Conservation (phyloP, 257 asterid species). For the Orobanche coerulescens region DNA sequence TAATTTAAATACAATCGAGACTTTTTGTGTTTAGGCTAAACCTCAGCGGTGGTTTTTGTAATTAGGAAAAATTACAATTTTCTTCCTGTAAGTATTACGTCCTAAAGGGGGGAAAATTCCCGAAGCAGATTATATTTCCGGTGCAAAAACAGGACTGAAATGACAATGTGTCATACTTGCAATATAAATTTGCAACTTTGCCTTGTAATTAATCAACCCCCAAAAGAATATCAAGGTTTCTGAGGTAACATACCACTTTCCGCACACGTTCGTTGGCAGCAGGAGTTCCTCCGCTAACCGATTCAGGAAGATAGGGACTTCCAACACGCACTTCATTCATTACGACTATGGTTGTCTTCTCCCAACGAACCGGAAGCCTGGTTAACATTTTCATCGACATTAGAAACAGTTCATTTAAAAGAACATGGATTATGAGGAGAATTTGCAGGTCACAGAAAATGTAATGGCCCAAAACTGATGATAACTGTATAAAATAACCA, state of each 20-base stretch:
- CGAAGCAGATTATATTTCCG: too few species aligned
- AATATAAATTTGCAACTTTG: too few species aligned
- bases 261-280: conserved; percentile 96
- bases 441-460: not conserved
- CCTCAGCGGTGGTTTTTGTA: too few species aligned
- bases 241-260: conserved; percentile 66
- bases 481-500: not conserved
- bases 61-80: too few species aligned
- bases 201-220: not conserved
- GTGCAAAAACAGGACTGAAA: too few species aligned
- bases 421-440: not conserved
- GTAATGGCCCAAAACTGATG: not conserved
- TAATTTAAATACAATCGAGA: too few species aligned
- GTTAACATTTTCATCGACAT: conserved; percentile 14
- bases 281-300: conserved; percentile 83
- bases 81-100: too few species aligned
- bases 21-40: too few species aligned
- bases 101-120: too few species aligned
- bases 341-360: conserved; percentile 78
- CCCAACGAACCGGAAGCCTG: conserved; percentile 99
- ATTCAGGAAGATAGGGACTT: conserved; percentile 90
- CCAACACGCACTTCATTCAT: conserved; percentile 95
- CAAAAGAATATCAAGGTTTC: not conserved
- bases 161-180: too few species aligned
- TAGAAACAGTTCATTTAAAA: not conserved